Conservation (phyloP, 2,329 filamentous ascomycete genomes). For the Phialophora verrucosa region DNA sequence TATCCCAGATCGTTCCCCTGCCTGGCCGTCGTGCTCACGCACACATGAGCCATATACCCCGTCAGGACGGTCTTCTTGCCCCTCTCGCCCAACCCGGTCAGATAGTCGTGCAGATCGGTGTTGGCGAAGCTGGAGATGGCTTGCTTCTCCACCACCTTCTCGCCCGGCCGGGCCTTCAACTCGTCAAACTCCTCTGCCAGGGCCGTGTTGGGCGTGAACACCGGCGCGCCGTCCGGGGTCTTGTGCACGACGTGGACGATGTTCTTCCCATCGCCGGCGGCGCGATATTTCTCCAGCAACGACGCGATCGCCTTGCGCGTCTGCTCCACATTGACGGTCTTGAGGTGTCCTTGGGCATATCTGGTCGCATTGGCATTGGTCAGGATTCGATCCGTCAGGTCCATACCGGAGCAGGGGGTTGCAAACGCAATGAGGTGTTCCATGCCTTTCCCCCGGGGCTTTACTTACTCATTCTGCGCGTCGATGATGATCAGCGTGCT, state of each 20-base stretch:
- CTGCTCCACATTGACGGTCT: constrained; percentile 57
- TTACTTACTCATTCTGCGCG: constrained; percentile 70
- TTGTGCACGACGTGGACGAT: constrained; percentile 68
- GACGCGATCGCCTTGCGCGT: constrained; percentile 63
- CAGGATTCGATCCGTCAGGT: constrained; percentile 5
- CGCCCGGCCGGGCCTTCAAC: constrained; percentile 59
- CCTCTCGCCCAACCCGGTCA: constrained; percentile 50
- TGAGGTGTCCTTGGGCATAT: constrained; percentile 61
- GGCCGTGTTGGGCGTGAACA: constrained; percentile 68
- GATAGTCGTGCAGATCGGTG: constrained; percentile 62
- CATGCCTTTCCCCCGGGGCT: not conserved
- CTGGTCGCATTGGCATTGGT: constrained; percentile 34
- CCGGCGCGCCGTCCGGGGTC: constrained; percentile 64
- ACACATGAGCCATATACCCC: constrained; percentile 63
- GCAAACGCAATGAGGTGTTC: not conserved
- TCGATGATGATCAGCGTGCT: constrained; percentile 71
- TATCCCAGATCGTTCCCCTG: constrained; percentile 66
- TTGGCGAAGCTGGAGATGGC: constrained; percentile 65
- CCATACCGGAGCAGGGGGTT: not conserved
- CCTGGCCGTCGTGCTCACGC: constrained; percentile 67
- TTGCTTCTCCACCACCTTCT: constrained; percentile 65
- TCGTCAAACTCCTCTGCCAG: constrained; percentile 67
- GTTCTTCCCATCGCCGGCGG: constrained; percentile 45
- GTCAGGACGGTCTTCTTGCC: constrained; percentile 65
- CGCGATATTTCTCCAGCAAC: constrained; percentile 66